Percentiles rank a stretch among this genome's conserved stretches.
phyloP scores from a whole-genome alignment of 2,329 filamentous ascomycete species.

The Diaporthe australafricana region DNA sequence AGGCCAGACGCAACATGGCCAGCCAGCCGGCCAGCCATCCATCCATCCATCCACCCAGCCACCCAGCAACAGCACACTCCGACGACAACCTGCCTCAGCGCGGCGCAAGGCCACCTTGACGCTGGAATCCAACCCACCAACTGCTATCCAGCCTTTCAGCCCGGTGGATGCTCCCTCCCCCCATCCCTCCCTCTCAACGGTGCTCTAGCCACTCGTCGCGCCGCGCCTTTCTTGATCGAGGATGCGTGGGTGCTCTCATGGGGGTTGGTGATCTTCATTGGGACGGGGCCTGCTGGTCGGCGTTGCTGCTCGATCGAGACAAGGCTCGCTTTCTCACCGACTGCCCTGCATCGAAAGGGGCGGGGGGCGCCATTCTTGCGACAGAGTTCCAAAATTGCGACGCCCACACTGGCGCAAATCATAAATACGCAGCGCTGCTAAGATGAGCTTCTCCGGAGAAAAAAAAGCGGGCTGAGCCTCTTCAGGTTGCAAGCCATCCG shows the following conservation, averaged over 20 bases:
- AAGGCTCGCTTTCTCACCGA: slow-evolving; percentile 43
- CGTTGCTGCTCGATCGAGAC: slow-evolving; percentile 50
- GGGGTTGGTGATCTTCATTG: slow-evolving; percentile 50
- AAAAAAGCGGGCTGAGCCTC: slow-evolving; percentile 32
- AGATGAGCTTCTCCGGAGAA: slow-evolving; percentile 29
- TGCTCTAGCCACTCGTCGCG: slow-evolving; percentile 39
- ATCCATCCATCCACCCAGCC: no score
- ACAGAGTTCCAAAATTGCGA: slow-evolving; percentile 35
- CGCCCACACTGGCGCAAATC: slow-evolving; percentile 31
- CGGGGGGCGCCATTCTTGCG: slow-evolving; percentile 29
- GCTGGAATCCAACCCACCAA: slow-evolving; percentile 29
- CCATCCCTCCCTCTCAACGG: slow-evolving; percentile 27
- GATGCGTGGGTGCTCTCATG: slow-evolving; percentile 44
- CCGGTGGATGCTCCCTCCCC: slow-evolving; percentile 20
- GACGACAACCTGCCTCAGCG: background rate
- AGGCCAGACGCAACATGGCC: slow-evolving; percentile 18
- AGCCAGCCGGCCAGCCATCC: slow-evolving; percentile 8
- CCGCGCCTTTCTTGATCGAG: slow-evolving; percentile 50
- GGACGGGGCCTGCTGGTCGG: slow-evolving; percentile 52
- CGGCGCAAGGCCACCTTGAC: slow-evolving; percentile 8
- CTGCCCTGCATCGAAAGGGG: slow-evolving; percentile 38
- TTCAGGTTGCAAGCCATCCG: slow-evolving; percentile 37
- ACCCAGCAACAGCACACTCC: background rate
- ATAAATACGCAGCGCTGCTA: slow-evolving; percentile 32
- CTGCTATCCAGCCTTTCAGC: slow-evolving; percentile 20